These are phyloP conservation scores for Monilinia fructicola DNA, from an alignment of 2,329 filamentous ascomycete species.

Conservation along the genomic window DNA sequence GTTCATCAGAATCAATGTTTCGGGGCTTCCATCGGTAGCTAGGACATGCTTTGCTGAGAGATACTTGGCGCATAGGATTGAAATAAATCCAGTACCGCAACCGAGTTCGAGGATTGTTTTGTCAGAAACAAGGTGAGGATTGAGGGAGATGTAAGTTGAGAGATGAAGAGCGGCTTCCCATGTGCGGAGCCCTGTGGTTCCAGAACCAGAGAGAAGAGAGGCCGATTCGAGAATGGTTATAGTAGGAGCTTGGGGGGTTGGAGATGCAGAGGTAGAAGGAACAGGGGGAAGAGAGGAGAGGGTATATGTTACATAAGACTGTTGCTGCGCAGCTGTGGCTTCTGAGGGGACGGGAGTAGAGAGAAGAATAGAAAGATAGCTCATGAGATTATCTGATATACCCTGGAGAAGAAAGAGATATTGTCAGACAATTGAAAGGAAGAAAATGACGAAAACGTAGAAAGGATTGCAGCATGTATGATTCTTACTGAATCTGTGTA, in stretches of 20 bases:
- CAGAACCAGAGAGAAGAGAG: slow-evolving; percentile 65
- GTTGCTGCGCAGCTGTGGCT: slow-evolving; percentile 64
- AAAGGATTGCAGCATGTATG: not conserved
- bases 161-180: slow-evolving; percentile 80
- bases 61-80: slow-evolving; percentile 69
- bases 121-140: slow-evolving; percentile 44
- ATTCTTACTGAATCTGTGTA: not conserved
- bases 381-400: slow-evolving; percentile 79
- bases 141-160: slow-evolving; percentile 61
- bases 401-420: slow-evolving; percentile 55
- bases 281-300: slow-evolving; percentile 29
- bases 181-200: slow-evolving; percentile 74
- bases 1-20: slow-evolving; percentile 65
- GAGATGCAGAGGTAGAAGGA: not conserved
- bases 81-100: slow-evolving; percentile 73
- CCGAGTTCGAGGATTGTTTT: slow-evolving; percentile 70
- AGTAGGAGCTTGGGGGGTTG: slow-evolving; percentile 26
- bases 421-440: slow-evolving; percentile 30
- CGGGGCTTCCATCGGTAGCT: slow-evolving; percentile 72
- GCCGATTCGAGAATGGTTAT: slow-evolving; percentile 70
- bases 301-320: slow-evolving; percentile 72
- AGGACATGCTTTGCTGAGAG: slow-evolving; percentile 60
- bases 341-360: slow-evolving; percentile 63
- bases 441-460: not conserved
- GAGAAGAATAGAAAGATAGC: slow-evolving; percentile 64